Conservation (phyloP, 208 protist species). For the Leishmania arabica region DNA sequence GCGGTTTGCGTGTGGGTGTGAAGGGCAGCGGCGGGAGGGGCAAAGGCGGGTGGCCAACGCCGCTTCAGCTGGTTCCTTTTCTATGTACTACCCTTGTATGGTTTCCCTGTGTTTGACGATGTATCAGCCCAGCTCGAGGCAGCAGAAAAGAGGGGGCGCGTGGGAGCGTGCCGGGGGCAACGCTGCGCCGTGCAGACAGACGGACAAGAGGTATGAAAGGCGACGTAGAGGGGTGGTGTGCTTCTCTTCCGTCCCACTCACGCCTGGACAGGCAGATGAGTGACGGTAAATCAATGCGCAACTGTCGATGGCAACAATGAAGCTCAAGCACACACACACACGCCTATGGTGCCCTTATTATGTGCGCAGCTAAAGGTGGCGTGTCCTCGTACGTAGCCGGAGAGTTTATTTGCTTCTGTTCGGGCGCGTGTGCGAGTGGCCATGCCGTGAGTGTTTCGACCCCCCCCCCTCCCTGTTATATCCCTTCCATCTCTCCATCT, state of each 20-base stretch:
- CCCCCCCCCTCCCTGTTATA: background rate
- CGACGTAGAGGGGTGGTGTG: background rate
- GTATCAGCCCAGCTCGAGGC: background rate
- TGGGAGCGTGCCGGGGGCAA: background rate
- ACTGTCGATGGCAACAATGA: background rate
- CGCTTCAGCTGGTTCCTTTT: background rate
- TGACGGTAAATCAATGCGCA: background rate
- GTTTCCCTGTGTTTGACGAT: background rate
- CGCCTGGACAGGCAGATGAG: constrained; percentile 3
- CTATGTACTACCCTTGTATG: background rate
- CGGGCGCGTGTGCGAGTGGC: background rate
- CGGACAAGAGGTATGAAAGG: background rate
- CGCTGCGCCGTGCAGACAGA: too few species aligned
- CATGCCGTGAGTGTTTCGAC: background rate
- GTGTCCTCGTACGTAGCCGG: background rate
- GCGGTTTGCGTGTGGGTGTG: background rate
- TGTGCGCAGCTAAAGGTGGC: background rate
- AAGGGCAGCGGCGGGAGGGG: background rate
- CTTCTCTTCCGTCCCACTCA: background rate
- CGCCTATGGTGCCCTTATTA: background rate
- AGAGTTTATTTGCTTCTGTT: background rate
- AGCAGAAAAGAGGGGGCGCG: background rate
- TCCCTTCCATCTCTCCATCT: background rate
- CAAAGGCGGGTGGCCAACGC: background rate
- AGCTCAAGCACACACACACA: background rate